A percentile compares a stretch with the other conserved stretches of the same genome.
phyloP scores from a whole-genome alignment of 1,284 basidiomycete species.

The Vanrija humicola region DNA sequence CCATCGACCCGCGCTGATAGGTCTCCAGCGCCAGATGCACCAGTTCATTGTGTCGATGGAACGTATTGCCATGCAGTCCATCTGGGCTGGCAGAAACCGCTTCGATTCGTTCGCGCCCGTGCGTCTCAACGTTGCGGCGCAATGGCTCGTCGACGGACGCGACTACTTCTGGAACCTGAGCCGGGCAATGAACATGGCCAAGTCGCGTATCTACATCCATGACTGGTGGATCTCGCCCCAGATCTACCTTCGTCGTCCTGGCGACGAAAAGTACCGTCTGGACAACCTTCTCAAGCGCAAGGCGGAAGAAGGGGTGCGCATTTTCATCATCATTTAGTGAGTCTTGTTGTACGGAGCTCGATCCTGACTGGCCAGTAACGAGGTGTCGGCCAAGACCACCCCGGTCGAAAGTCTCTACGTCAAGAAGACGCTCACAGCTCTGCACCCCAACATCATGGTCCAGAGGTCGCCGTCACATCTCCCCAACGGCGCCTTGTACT shows the following conservation, averaged over 20 bases:
- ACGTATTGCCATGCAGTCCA: constrained; percentile 69
- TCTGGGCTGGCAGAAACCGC: constrained; percentile 76
- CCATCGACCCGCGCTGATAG: background rate
- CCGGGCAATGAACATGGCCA: constrained; percentile 83
- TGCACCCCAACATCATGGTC: constrained; percentile 93
- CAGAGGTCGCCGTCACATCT: constrained; percentile 97
- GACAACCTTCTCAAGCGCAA: constrained; percentile 86
- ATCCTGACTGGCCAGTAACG: constrained; percentile 59
- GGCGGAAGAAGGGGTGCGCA: constrained; percentile 92
- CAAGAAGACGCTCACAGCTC: constrained; percentile 75
- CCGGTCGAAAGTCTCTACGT: constrained; percentile 88
- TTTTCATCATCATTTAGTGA: constrained; percentile 91
- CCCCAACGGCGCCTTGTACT: constrained; percentile 95
- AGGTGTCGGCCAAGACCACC: constrained; percentile 96
- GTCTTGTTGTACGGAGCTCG: constrained; percentile 25
- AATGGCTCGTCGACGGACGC: constrained; percentile 98
- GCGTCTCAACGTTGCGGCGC: constrained; percentile 84
- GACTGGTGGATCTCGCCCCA: constrained; percentile 84
- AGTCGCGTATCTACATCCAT: constrained; percentile 85
- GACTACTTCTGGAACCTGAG: constrained; percentile 99
- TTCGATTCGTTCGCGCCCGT: constrained; percentile 96
- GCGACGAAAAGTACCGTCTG: constrained; percentile 80
- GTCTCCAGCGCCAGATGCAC: constrained; percentile 78
- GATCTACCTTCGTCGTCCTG: constrained; percentile 75
- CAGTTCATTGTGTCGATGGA: constrained; percentile 95